Base-by-base conservation (phyloP, 1,284 basidiomycete species). In the Thelephora terrestris region DNA sequence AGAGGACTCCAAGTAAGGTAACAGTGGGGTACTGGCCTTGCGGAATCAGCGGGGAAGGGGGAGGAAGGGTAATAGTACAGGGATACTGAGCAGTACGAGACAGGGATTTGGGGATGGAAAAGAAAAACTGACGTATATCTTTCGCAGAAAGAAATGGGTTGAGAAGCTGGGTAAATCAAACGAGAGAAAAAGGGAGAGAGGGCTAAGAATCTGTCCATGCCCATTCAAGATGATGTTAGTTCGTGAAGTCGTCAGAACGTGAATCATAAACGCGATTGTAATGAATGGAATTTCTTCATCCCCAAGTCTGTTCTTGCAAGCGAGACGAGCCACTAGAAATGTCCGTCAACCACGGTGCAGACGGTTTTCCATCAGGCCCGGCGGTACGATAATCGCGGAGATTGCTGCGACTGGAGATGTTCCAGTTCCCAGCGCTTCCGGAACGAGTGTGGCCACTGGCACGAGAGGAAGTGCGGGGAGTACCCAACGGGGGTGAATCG, bases 371-470 rank as follows among this genome's bases (percentile, higher is more conserved):
- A 32, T 71, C 74, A 2, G 77, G 76, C 54, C 71, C 75, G 7
- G 78, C 69, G 32, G 75, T 72, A 50, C 76, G 72, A 39, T 73
- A 63, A 50, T 78, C 69, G 58, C 74, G 73, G 21, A 42, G 39
- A 58, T 65, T 74, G 58, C 65, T 71, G 44, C 79, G 75, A 18
- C 77, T 62, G 54, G 83, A 70, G 56, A 65, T 74, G 40, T 70
- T 79, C 85, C 85, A 87, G 60, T 85, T 87, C 29, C 84, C 83
- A 25, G 81, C 79, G 61, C 84, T 87, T 45, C 85, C 84, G 35
- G 82, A 77, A 52, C 84, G 79, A 50, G 78, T 76, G 58, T 88
- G 84, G 5, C 80, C 80, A 52, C 71, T 75, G 27, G 69, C 68
- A 48, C 81, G 76, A 20, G 71, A 56, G 27, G 70, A 56, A 24